Conservation (phyloP, 1,139 yeast species). For the Candida sp. region DNA sequence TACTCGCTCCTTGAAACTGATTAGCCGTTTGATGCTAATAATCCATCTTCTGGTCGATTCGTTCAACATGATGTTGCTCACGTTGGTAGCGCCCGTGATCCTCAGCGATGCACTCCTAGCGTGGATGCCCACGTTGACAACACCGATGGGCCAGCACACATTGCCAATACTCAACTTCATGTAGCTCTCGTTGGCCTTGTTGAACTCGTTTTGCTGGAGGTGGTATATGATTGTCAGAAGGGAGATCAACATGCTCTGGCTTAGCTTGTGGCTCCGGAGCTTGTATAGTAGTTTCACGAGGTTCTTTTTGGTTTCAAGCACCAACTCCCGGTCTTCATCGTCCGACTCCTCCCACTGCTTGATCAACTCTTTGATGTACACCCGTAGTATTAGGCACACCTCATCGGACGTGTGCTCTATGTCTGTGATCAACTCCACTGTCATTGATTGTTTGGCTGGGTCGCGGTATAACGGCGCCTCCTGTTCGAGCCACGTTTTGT, state of each 20-base stretch:
- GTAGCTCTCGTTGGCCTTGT: slow-evolving; percentile 70
- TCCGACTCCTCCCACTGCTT: slow-evolving; percentile 37
- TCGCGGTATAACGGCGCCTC: slow-evolving; percentile 13
- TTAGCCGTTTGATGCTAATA: slow-evolving; percentile 69
- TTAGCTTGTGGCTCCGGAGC: slow-evolving; percentile 53
- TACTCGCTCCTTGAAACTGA: slow-evolving; percentile 54
- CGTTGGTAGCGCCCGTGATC: slow-evolving; percentile 43
- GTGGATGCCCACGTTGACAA: slow-evolving; percentile 80
- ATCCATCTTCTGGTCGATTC: slow-evolving; percentile 82
- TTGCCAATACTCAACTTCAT: slow-evolving; percentile 83
- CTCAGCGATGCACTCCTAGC: slow-evolving; percentile 59
- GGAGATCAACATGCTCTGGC: slow-evolving; percentile 51
- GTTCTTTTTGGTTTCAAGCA: slow-evolving; percentile 62
- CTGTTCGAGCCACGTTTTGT: slow-evolving; percentile 16
- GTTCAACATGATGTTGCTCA: slow-evolving; percentile 80
- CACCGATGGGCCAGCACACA: slow-evolving; percentile 95
- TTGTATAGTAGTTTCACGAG: slow-evolving; percentile 64
- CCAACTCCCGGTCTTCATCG: slow-evolving; percentile 17
- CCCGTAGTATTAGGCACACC: slow-evolving; percentile 48
- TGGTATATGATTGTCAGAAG: slow-evolving; percentile 64
- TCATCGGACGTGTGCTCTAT: slow-evolving; percentile 19
- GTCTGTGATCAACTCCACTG: slow-evolving; percentile 15
- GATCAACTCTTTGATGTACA: slow-evolving; percentile 51
- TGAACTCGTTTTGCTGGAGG: slow-evolving; percentile 57
- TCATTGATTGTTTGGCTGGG: slow-evolving; percentile 9